These are phyloP conservation scores for Centaurea solstitialis DNA, from an alignment of 129 eudicot genomes.

Conservation along the genomic window DNA sequence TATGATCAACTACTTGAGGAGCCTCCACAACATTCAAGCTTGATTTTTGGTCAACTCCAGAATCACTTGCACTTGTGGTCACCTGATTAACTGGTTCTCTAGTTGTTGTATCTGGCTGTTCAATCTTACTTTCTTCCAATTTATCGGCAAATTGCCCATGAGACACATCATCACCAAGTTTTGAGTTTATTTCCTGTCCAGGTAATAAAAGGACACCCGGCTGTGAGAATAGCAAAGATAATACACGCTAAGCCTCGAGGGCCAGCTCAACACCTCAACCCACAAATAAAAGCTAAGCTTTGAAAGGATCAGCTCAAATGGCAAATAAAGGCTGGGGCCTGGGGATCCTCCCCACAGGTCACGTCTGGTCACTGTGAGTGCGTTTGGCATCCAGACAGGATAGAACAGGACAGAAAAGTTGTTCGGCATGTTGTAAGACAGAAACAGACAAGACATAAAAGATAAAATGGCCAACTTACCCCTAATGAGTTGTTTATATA, in stretches of 20 bases:
- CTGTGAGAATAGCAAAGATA: slow-evolving; percentile 1
- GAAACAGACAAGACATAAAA: too few species aligned
- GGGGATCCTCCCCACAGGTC: neutral
- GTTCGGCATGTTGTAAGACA: too few species aligned
- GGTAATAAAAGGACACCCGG: neutral
- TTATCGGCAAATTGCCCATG: slow-evolving; percentile 30
- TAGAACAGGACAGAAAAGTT: too few species aligned
- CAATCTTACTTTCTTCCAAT: slow-evolving; percentile 20
- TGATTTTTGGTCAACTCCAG: slow-evolving; percentile 19
- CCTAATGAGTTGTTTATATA: too few species aligned
- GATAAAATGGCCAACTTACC: too few species aligned
- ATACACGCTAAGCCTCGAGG: neutral
- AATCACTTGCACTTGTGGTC: slow-evolving; percentile 14
- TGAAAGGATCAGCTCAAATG: too few species aligned
- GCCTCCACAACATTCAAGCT: slow-evolving; percentile 14
- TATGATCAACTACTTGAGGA: slow-evolving; percentile 28
- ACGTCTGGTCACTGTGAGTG: neutral
- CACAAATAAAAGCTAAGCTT: too few species aligned
- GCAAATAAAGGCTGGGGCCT: neutral
- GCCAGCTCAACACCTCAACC: neutral
- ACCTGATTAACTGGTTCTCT: slow-evolving; percentile 25
- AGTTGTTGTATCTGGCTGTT: slow-evolving; percentile 26
- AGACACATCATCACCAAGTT: slow-evolving; percentile 29
- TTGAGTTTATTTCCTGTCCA: slow-evolving; percentile 41
- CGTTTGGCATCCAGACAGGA: too few species aligned